phyloP scores from a whole-genome alignment of 768 basidiomycete genomes.

The Lactifluus volemus region DNA sequence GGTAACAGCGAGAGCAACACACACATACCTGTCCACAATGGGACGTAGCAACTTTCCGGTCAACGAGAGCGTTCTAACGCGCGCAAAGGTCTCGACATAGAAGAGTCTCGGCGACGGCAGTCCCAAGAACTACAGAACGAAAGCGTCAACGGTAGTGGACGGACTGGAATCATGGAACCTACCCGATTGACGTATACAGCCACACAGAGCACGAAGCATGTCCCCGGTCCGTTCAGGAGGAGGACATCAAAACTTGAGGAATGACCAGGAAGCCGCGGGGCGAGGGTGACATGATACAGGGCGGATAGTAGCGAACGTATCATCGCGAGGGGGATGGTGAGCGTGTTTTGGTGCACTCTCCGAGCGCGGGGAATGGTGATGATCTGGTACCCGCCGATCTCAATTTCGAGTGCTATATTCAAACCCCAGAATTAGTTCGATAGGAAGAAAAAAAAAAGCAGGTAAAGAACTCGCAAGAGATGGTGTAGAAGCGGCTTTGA shows the following conservation, averaged over 20 bases:
- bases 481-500: conserved; percentile 24
- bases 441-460: neutral
- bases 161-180: conserved; percentile 23
- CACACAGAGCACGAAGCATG: conserved; percentile 71
- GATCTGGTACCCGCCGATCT: conserved; percentile 35
- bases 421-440: neutral
- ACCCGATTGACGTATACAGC: conserved; percentile 69
- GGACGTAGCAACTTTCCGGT: conserved; percentile 75
- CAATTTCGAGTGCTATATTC: neutral
- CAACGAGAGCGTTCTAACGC: conserved; percentile 70
- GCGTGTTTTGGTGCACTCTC: conserved; percentile 69
- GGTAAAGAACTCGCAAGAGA: conserved; percentile 17
- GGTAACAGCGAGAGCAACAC: neutral
- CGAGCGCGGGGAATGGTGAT: conserved; percentile 81
- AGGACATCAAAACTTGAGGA: conserved; percentile 59
- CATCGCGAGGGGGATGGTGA: conserved; percentile 62
- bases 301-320: conserved; percentile 51
- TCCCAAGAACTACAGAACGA: conserved; percentile 54
- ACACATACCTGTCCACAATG: conserved; percentile 65
- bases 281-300: conserved; percentile 50
- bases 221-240: conserved; percentile 91
- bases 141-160: neutral
- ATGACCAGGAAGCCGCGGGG: conserved; percentile 29
- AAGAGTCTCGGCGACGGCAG: conserved; percentile 62
- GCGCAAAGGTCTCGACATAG: conserved; percentile 92